Base-by-base conservation (phyloP, 1,284 basidiomycete genomes). In the Inonotus obliquus region DNA sequence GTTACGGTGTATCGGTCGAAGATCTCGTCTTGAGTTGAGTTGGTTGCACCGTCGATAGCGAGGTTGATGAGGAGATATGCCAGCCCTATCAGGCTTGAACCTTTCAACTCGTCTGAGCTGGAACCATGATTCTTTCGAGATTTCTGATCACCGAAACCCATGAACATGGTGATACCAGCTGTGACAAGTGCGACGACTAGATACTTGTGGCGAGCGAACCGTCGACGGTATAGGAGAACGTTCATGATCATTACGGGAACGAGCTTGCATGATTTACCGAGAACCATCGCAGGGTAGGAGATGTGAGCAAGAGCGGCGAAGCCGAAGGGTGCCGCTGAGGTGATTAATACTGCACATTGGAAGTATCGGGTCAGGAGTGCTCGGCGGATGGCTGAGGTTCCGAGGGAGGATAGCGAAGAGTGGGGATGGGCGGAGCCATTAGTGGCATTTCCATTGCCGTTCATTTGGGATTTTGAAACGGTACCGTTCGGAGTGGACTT, bases 1-100 rank as follows among this genome's bases (percentile, higher is more conserved):
- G 88, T 86, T 21, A 96, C 85, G 44, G 83, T 81, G 75, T 87
- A 85, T 23, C 80, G 77, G 41, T 84, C 79, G 74, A 99, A 99
- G 65, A 99, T 91, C 76, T 98, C 92, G 73, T 99, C 97, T 74
- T 99, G 97, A 1, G 96, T 98, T n/a, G 93, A 93, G 77, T 99
- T 98, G 60, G 91, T 92, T 44, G 92, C 86, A 23, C 97, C 97
- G 73, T 99, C 97, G 54, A 99, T 81, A 19, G 91, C 76, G 27
- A 99, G 82, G 76, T 98, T 98, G 70, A 92, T 81, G 54, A 93
- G 76, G 14, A 95, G 82, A 71, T 94, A 91, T 2, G 78, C 70
- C 39, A 94, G 77, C 1, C 92, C 85, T 65, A 89, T 81, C 65
- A 83, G 69, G 68, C 83, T 85, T 58, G 79, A 79, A 47, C 76